Evolutionary conservation across 805 yeast species (phyloP).

Genomic region (Tetrapisispora pingtungensis): DNA sequence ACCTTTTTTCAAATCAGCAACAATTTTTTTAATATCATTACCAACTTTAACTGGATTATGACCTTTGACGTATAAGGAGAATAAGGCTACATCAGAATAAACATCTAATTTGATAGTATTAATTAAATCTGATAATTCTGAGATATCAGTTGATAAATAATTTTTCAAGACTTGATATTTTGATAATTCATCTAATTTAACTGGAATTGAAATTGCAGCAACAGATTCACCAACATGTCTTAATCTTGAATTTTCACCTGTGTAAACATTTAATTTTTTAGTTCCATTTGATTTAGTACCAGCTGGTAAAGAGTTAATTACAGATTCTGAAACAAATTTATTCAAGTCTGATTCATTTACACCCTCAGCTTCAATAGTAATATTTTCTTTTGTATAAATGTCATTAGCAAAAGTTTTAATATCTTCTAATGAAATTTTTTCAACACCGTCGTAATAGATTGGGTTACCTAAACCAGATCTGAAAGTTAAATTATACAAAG

Average conservation of each 20-base stretch:
- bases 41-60: constrained; percentile 48
- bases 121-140: constrained; percentile 42
- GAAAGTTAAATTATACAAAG: constrained; percentile 71
- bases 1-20: constrained; percentile 43
- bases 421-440: constrained; percentile 49
- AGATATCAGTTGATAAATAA: constrained; percentile 52
- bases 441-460: constrained; percentile 59
- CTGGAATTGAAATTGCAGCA: constrained; percentile 77
- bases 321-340: constrained; percentile 56
- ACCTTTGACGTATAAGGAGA: constrained; percentile 59
- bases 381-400: constrained; percentile 60
- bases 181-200: constrained; percentile 50
- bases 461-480: constrained; percentile 84
- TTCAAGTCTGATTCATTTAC: constrained; percentile 62
- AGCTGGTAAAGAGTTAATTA: constrained; percentile 46
- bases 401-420: constrained; percentile 55
- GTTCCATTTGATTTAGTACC: constrained; percentile 36
- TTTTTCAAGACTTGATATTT: constrained; percentile 62
- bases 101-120: constrained; percentile 44
- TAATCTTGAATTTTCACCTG: constrained; percentile 56
- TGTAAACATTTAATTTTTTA: constrained; percentile 42
- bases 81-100: constrained; percentile 74
- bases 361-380: constrained; percentile 64
- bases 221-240: constrained; percentile 53
- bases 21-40: constrained; percentile 50